Percentiles rank a stretch among this genome's conserved stretches.
These are phyloP conservation scores for Zoysia matrella DNA, from an alignment of 202 grass and related monocot genomes.

Conservation along the genomic window DNA sequence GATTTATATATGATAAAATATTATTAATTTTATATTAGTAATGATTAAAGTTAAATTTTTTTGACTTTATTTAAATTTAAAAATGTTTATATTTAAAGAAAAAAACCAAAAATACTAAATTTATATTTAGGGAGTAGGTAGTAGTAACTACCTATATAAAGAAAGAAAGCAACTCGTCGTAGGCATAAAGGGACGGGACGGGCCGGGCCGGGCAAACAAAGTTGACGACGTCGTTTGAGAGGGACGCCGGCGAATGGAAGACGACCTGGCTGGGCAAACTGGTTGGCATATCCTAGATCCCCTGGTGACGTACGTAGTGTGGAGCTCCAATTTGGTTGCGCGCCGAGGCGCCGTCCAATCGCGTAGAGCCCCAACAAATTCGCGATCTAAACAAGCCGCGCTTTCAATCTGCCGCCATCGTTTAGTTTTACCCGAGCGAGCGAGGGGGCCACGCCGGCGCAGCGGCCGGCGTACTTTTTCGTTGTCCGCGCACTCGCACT, in stretches of 20 bases:
- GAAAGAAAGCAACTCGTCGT: too few species aligned
- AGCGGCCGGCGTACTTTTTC: background rate
- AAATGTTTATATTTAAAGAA: too few species aligned
- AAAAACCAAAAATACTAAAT: too few species aligned
- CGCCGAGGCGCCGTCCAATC: background rate
- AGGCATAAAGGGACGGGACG: too few species aligned
- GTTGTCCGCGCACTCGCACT: background rate
- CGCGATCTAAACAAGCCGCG: background rate
- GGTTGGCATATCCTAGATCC: conserved; percentile 38
- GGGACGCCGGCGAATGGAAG: conserved; percentile 2
- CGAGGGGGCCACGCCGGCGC: background rate
- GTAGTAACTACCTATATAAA: too few species aligned
- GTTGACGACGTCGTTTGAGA: background rate
- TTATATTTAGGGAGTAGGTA: too few species aligned
- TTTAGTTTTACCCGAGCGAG: background rate
- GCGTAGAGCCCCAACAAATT: background rate
- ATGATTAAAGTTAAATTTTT: too few species aligned
- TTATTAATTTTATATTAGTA: too few species aligned
- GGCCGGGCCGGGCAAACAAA: too few species aligned
- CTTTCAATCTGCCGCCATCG: conserved; percentile 5
- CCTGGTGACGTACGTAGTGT: background rate
- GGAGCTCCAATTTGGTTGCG: conserved; percentile 6
- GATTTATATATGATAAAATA: too few species aligned
- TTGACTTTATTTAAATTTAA: too few species aligned
- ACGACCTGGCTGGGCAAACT: background rate